Conservation (phyloP, 768 basidiomycete genomes). For the Gautieria morchelliformis region DNA sequence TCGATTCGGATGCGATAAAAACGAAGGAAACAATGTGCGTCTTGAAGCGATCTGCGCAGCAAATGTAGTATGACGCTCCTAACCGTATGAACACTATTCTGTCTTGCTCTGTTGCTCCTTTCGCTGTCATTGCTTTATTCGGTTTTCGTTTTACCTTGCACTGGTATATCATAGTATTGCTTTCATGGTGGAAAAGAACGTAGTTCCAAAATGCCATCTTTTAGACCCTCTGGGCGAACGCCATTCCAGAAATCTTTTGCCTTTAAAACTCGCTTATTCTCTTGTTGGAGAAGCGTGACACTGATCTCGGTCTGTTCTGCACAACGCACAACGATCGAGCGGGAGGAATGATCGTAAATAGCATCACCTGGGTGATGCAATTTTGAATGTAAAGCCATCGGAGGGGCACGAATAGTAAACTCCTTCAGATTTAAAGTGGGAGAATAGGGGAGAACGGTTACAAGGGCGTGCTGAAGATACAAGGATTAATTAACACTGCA, state of each 20-base stretch:
- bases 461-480: conserved; percentile 18
- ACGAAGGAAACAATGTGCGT: background rate
- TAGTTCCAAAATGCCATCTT: conserved; percentile 8
- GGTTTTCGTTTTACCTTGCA: background rate
- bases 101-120: background rate
- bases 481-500: background rate
- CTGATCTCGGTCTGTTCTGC: conserved; percentile 40
- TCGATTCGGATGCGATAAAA: background rate
- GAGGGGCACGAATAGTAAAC: conserved; percentile 9
- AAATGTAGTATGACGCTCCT: background rate
- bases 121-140: background rate
- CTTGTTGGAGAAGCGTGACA: conserved; percentile 51
- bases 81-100: background rate
- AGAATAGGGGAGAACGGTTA: conserved; percentile 15
- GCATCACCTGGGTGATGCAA: conserved; percentile 31
- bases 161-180: background rate
- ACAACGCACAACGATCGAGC: conserved; percentile 45
- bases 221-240: conserved; percentile 21
- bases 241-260: conserved; percentile 81
- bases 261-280: conserved; percentile 42
- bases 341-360: conserved; percentile 29
- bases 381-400: conserved; percentile 9
- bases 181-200: background rate
- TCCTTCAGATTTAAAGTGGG: conserved; percentile 22
- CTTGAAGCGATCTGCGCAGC: background rate